Evolutionary conservation across 106 monocot genomes (phyloP).

Genomic region (Acanthochlamys bracteata): DNA sequence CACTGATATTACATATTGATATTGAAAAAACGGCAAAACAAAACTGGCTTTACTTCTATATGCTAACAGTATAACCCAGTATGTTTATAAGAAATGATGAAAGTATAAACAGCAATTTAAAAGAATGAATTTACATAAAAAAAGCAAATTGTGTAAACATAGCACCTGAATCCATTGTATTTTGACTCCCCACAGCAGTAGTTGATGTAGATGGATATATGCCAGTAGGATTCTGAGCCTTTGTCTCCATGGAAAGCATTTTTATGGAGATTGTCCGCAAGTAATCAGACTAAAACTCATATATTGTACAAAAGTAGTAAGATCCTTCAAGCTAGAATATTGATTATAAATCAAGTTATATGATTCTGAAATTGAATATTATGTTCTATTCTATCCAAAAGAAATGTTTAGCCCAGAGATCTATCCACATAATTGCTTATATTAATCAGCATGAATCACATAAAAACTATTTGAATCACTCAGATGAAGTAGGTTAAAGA

Average conservation of each 20-base stretch:
- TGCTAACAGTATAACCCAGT: too few species aligned
- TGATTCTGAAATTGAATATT: too few species aligned
- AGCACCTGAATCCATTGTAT: slow-evolving; percentile 49
- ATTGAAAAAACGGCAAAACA: too few species aligned
- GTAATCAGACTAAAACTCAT: slow-evolving; percentile 59
- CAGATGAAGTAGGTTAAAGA: too few species aligned
- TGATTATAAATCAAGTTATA: neutral
- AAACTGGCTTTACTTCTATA: too few species aligned
- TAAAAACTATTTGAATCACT: too few species aligned
- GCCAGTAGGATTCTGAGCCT: slow-evolving; percentile 28
- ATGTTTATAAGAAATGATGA: neutral
- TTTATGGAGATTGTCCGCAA: slow-evolving; percentile 70
- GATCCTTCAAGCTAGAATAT: neutral
- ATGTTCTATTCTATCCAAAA: too few species aligned
- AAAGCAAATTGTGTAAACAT: neutral
- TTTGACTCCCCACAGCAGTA: slow-evolving; percentile 20
- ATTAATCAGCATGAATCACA: too few species aligned
- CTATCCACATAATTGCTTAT: too few species aligned
- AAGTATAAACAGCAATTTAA: neutral
- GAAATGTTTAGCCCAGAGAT: too few species aligned
- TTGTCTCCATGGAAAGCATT: slow-evolving; percentile 79
- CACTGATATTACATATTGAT: too few species aligned
- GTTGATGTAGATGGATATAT: slow-evolving; percentile 18
- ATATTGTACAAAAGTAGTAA: too few species aligned
- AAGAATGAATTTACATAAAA: neutral